These are phyloP conservation scores for Spongispora temasekensis DNA, from an alignment of 1,284 basidiomycete species.

Conservation along the genomic window DNA sequence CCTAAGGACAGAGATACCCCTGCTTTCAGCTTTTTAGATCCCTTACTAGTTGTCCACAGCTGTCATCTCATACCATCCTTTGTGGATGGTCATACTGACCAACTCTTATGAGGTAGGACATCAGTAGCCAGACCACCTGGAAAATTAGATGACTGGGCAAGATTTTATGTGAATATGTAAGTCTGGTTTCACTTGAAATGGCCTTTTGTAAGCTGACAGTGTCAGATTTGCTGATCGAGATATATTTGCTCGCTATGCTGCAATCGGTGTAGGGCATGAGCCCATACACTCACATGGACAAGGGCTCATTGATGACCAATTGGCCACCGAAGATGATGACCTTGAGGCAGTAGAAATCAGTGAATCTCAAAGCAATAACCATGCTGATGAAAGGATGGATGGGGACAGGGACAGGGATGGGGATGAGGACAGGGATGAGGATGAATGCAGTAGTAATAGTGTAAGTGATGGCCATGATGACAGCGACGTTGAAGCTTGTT, in stretches of 20 bases:
- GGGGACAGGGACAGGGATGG: too few relatives aligned
- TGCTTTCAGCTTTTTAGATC: slow-evolving; percentile 18
- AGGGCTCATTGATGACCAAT: background rate
- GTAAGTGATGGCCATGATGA: too few relatives aligned
- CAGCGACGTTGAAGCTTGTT: too few relatives aligned
- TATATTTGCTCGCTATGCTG: background rate
- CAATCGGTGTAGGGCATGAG: background rate
- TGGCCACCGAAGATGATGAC: background rate
- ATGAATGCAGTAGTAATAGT: too few relatives aligned
- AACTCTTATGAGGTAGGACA: background rate
- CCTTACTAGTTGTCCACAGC: slow-evolving; percentile 6
- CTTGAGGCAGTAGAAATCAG: background rate
- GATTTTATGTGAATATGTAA: background rate
- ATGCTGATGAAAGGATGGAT: too few relatives aligned
- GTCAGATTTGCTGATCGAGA: background rate
- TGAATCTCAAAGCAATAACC: too few relatives aligned
- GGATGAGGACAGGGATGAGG: too few relatives aligned
- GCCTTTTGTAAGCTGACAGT: background rate
- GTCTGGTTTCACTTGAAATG: background rate
- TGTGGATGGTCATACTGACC: slow-evolving; percentile 2
- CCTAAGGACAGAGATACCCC: background rate
- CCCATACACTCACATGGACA: background rate
- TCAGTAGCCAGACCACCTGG: slow-evolving; percentile 2
- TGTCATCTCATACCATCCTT: slow-evolving; percentile 18
- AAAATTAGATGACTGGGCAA: background rate